Percentiles rank a stretch among this genome's conserved stretches.
phyloP scores from a whole-genome alignment of 805 yeast genomes.

The Starmerella sirachaensis region DNA sequence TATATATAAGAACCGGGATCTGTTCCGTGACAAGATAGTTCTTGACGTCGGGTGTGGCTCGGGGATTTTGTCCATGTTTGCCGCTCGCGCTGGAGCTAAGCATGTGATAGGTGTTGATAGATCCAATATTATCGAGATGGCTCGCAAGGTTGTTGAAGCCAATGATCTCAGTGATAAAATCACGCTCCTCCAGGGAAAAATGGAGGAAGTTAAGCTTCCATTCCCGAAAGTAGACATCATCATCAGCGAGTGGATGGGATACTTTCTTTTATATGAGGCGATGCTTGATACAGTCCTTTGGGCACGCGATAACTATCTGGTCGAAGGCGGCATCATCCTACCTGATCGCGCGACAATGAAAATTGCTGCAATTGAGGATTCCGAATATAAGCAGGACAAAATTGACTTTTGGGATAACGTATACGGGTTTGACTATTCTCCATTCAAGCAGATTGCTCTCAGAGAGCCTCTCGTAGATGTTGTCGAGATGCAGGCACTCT shows the following conservation, averaged over 20 bases:
- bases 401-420: conserved; percentile 92
- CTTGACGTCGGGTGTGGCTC: conserved; percentile 99
- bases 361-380: conserved; percentile 87
- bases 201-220: conserved; percentile 83
- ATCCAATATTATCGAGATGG: conserved; percentile 94
- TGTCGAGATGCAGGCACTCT: conserved; percentile 68
- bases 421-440: conserved; percentile 91
- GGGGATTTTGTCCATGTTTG: conserved; percentile 95
- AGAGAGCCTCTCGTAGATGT: conserved; percentile 91
- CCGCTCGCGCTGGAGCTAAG: conserved; percentile 96
- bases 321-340: conserved; percentile 76
- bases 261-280: conserved; percentile 86
- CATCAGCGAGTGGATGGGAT: conserved; percentile 99
- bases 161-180: conserved; percentile 81
- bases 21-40: conserved; percentile 87
- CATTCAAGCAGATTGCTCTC: conserved; percentile 76
- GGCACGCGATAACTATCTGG: conserved; percentile 81
- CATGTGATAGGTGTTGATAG: conserved; percentile 96
- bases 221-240: conserved; percentile 85
- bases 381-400: conserved; percentile 81
- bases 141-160: conserved; percentile 69
- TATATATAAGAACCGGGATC: conserved; percentile 73
- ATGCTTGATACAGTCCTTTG: conserved; percentile 93
- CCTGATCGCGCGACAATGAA: conserved; percentile 89
- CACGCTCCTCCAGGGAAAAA: conserved; percentile 79